Base-by-base conservation (phyloP, 192 early-diverging fungal species). In the Polychytrium aggregatum region DNA sequence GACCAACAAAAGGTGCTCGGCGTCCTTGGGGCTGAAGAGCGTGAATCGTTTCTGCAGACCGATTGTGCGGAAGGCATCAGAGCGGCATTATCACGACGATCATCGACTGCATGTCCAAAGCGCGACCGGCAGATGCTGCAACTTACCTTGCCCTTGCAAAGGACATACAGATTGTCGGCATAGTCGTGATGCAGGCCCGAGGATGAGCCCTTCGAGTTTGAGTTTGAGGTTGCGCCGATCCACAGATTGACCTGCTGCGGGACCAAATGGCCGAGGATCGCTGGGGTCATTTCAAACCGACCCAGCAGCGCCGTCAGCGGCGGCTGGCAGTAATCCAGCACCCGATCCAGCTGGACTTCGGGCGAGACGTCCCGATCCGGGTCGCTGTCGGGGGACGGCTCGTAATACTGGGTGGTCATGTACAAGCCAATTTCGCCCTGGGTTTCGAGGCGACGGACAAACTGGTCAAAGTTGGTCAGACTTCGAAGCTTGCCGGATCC, bases 141-240 rank as follows among this genome's bases (percentile, higher is more conserved):
- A n/a, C n/a, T n/a, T n/a, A n/a, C n/a, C n/a, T n/a, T n/a, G 0
- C 71, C 71, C 26, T 36, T 24, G 10, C 58, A 20, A 13, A 73
- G 60, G 2, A 60, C 26, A 48, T 73, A 73, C 21, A 73, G 40
- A 48, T 73, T 73, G 55, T 73, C 71, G 34, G 55, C 55, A 41
- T 53, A 71, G 31, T 73, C 71, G 46, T 73, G 67, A 43, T 73
- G 71, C 31, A 73, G 48, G 21, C 64, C 64, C 14, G 67, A 61
- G 18, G 68, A 63, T 2, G 54, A 50, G 6, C 57, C 53, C 16
- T 35, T 29, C 17, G 38, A 28, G n/a, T n/a, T n/a, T n/a, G 43
- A 16, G 25, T 39, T 29, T n/a, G 34, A 16, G 14, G 40, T 13
- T 13, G 10, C 29, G 22, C 71, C 71, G 5, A 73, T 51, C 71